A percentile compares a stretch with the other conserved stretches of the same genome.
These are phyloP conservation scores for Aethionema arabicum DNA, from an alignment of 345 rosid species.

Conservation along the genomic window DNA sequence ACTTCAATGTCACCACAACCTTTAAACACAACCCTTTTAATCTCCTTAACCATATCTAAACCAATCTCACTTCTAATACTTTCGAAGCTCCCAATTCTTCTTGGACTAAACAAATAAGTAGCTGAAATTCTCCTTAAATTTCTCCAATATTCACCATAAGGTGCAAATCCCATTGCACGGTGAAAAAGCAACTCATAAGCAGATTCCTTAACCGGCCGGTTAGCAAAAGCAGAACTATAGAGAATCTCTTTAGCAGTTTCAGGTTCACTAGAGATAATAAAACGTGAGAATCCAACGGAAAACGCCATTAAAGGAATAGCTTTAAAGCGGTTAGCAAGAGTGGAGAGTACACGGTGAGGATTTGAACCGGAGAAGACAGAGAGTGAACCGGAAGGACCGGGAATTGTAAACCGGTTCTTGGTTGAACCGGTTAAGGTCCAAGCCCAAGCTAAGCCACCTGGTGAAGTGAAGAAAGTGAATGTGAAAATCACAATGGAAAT, in stretches of 20 bases:
- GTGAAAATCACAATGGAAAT: constrained; percentile 37
- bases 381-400: constrained; percentile 61
- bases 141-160: constrained; percentile 85
- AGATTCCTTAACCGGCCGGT: constrained; percentile 84
- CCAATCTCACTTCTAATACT: constrained; percentile 52
- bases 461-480: constrained; percentile 44
- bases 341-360: constrained; percentile 61
- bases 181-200: constrained; percentile 81
- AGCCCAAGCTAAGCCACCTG: constrained; percentile 77
- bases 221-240: constrained; percentile 71
- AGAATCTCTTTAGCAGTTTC: constrained; percentile 75
- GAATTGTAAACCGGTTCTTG: constrained; percentile 38
- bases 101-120: constrained; percentile 78
- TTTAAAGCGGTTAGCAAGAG: constrained; percentile 36
- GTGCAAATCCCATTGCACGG: constrained; percentile 89
- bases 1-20: constrained; percentile 47
- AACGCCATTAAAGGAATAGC: constrained; percentile 70
- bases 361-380: constrained; percentile 43
- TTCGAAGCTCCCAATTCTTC: constrained; percentile 49
- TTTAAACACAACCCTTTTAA: constrained; percentile 29
- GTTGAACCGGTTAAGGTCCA: constrained; percentile 22
- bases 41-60: constrained; percentile 45
- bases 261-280: constrained; percentile 65
- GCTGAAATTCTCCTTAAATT: constrained; percentile 75
- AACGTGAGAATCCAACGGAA: constrained; percentile 73